Base-by-base conservation (phyloP, 1,139 yeast species). In the Yamadazyma trypodendri region DNA sequence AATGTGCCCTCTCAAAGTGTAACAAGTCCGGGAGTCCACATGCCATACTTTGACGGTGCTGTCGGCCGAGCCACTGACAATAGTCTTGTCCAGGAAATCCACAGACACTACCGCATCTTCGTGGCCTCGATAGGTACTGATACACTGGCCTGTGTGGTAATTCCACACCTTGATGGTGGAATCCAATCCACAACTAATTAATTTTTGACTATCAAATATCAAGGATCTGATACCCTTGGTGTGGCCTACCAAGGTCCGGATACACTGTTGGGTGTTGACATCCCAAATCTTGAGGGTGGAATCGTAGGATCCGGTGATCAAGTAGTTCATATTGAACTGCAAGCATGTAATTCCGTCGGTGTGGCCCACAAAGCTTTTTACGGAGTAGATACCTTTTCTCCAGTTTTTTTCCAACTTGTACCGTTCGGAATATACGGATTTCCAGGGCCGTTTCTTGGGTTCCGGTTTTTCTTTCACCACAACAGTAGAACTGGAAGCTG, bases 91-190 rank as follows among this genome's bases (percentile, higher is more conserved):
- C 48, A 75, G 79, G 55, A 82, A 84, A 56, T 84, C 92, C 38
- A 92, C 89, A 44, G 88, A 77, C 32, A 86, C 72, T 4, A 92
- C 96, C 32, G 88, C 81, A 53, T 85, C 95, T 36, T 83, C 84
- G 61, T 92, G 97, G 3, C 97, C 97, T 30, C 94, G 70, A 61
- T 92, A 89, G 0, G 97, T 89, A 16, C 96, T 86, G 20, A 92
- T 81, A 55, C 97, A 90, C 56, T 85, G 86, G 27, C 98, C 98
- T 1, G 95, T 88, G 46, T 84, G 84, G 62, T 87, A 88, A 61
- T 90, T 89, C 98, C 98, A 92, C 23, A 92, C 95, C 51, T 90
- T 84, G 43, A 92, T 88, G 0, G 96, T 89, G 36, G 84, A 77
- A 61, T 92, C 98, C 57, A 88, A 70, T 1, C 96, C 90, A 13